phyloP scores from a whole-genome alignment of 2,329 filamentous ascomycete genomes.

The Fusarium sp. region DNA sequence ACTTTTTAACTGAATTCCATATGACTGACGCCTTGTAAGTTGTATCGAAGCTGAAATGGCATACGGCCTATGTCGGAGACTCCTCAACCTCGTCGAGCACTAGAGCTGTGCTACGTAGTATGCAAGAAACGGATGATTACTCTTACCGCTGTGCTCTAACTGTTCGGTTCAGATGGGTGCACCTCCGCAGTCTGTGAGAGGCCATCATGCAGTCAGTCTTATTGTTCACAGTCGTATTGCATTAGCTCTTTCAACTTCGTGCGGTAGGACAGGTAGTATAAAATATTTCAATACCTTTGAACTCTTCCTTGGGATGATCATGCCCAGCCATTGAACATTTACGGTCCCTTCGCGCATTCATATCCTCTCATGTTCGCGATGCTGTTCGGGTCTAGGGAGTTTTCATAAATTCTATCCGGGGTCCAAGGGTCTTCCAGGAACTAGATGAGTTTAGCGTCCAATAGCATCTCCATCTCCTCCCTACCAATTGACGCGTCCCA shows the following conservation, averaged over 20 bases:
- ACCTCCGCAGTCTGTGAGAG: constrained; percentile 24
- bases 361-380: neutral
- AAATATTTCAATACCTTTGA: neutral
- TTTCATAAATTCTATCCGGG: constrained; percentile 8
- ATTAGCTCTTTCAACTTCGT: constrained; percentile 3
- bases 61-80: constrained; percentile 18
- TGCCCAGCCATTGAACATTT: neutral
- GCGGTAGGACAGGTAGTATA: neutral
- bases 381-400: neutral
- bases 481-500: constrained; percentile 34
- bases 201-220: constrained; percentile 13
- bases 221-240: constrained; percentile 14
- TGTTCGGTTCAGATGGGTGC: constrained; percentile 13
- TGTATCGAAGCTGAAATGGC: too few relatives aligned
- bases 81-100: too few relatives aligned
- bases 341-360: neutral
- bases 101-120: constrained; percentile 2
- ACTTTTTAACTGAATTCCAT: neutral
- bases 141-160: constrained; percentile 23
- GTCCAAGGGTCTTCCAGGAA: constrained; percentile 26
- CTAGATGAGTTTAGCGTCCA: constrained; percentile 26
- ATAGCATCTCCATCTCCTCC: constrained; percentile 1
- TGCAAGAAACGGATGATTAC: constrained; percentile 28
- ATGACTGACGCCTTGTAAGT: neutral
- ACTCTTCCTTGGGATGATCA: neutral